phyloP scores from a whole-genome alignment of 2,329 filamentous ascomycete species.

The Aspergillus bombycis region DNA sequence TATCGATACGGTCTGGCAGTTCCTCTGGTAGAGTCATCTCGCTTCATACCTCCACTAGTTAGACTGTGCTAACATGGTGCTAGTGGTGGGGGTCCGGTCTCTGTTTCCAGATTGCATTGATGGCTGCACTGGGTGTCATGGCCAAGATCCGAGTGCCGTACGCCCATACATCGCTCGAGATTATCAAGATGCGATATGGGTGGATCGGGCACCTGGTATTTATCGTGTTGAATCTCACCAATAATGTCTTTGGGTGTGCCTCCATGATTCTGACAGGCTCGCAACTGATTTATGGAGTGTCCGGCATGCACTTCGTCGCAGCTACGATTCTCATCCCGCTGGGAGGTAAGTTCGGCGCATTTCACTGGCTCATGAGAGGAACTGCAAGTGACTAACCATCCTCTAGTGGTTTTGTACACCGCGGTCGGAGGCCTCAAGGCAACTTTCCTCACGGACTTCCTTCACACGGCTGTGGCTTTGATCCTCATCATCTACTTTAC shows the following conservation, averaged over 20 bases:
- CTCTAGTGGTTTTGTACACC: constrained; percentile 50
- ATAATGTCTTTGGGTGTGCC: constrained; percentile 51
- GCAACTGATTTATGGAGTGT: constrained; percentile 50
- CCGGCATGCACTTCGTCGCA: constrained; percentile 53
- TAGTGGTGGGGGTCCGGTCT: constrained; percentile 45
- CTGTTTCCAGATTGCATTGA: constrained; percentile 54
- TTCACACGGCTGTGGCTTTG: constrained; percentile 53
- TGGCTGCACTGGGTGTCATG: constrained; percentile 53
- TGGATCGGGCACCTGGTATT: constrained; percentile 46
- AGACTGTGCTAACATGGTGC: background rate
- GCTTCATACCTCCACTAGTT: background rate
- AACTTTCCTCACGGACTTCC: constrained; percentile 54
- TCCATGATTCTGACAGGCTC: constrained; percentile 52
- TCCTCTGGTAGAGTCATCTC: constrained; percentile 31
- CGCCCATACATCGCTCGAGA: constrained; percentile 56
- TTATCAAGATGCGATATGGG: constrained; percentile 54
- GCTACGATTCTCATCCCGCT: constrained; percentile 51
- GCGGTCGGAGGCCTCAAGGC: constrained; percentile 54
- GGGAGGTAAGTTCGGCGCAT: constrained; percentile 39
- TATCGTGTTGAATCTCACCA: constrained; percentile 46
- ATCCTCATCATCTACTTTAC: constrained; percentile 56
- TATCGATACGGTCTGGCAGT: constrained; percentile 40
- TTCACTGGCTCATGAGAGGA: background rate
- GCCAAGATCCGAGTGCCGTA: constrained; percentile 55
- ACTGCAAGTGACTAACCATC: background rate